Evolutionary conservation across 805 yeast genomes (phyloP).

Genomic region (Lachancea cidri): DNA sequence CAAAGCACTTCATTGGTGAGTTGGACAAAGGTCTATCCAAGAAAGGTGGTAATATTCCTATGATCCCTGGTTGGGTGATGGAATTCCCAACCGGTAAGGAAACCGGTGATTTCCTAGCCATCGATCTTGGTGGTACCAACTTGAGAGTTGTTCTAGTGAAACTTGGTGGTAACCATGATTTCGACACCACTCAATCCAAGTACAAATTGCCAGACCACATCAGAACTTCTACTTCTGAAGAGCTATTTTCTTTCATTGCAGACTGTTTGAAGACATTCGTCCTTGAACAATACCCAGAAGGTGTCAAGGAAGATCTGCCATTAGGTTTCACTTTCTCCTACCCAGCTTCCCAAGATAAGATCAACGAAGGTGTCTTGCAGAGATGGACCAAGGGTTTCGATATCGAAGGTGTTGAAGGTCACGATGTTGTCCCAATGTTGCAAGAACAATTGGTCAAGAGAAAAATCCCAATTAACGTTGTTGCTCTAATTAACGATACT

Average conservation of each 20-base stretch:
- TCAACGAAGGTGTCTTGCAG: constrained; percentile 82
- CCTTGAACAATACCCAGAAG: constrained; percentile 61
- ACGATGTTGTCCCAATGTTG: constrained; percentile 89
- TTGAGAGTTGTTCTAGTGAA: constrained; percentile 86
- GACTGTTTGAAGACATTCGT: constrained; percentile 69
- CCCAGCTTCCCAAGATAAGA: constrained; percentile 79
- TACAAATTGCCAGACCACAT: constrained; percentile 70
- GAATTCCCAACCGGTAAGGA: constrained; percentile 91
- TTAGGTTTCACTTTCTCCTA: constrained; percentile 94
- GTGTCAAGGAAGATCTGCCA: constrained; percentile 56
- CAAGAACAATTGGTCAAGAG: constrained; percentile 63
- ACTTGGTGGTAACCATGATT: constrained; percentile 75
- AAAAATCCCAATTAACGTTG: constrained; percentile 74
- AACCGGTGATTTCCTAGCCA: constrained; percentile 83
- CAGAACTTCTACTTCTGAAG: constrained; percentile 74
- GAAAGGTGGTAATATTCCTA: constrained; percentile 84
- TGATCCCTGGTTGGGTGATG: constrained; percentile 97
- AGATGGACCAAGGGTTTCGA: constrained; percentile 98
- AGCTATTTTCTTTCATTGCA: constrained; percentile 84
- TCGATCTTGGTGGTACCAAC: constrained; percentile 97
- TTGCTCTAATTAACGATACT: constrained; percentile 93
- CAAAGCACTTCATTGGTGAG: constrained; percentile 72
- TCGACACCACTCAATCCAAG: constrained; percentile 83
- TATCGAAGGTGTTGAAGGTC: constrained; percentile 87
- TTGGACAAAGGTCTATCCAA: constrained; percentile 74